Evolutionary conservation across 345 rosid species (phyloP), one percentile per base, ranked within the genome.

Genomic region (Corymbia maculata): DNA sequence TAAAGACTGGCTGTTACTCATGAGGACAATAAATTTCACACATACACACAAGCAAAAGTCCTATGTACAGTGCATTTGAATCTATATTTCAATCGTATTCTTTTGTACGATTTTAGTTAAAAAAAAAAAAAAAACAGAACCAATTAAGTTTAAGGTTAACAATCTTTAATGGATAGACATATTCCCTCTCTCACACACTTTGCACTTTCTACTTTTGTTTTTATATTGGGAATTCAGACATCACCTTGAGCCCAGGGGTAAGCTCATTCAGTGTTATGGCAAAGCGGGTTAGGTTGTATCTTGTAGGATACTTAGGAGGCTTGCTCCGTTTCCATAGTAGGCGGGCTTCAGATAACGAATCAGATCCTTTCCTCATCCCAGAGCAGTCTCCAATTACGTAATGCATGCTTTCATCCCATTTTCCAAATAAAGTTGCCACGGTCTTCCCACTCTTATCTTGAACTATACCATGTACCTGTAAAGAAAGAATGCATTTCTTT

Each of bases 351-450:
- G 95, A 90, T 85, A 92, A 84, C n/a, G 94, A 93, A 64, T 95
- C 97, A 10, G 89, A 90, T 88, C 92, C 91, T 90, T 96, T 97
- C 75, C 94, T 97, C 85, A 95, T 98, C 52, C 93, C 95, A 75
- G 99, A 92, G 90, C 90, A 92, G 70, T 97, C 99, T 89, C 98
- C 98, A 68, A 80, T 92, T 51, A 96, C 91, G 88, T 92, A 97
- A 91, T 96, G 94, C 94, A 98, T 94, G 88, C 98, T 96, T 90
- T 97, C 99, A 88, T 98, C 99, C 99, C 99, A 98, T 94, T 98
- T 98, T 87, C 99, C 99, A 91, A 98, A 94, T 85, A 98, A 89
- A 8, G 97, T 95, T 45, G 99, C 98, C 86, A 94, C 93, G 6
- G 95, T 95, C 91, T 93, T 95, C 80, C 99, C 98, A 75, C 86